These are phyloP conservation scores for Pelagomonas calceolata DNA, from an alignment of 108 stramenopile genomes.

Conservation along the genomic window DNA sequence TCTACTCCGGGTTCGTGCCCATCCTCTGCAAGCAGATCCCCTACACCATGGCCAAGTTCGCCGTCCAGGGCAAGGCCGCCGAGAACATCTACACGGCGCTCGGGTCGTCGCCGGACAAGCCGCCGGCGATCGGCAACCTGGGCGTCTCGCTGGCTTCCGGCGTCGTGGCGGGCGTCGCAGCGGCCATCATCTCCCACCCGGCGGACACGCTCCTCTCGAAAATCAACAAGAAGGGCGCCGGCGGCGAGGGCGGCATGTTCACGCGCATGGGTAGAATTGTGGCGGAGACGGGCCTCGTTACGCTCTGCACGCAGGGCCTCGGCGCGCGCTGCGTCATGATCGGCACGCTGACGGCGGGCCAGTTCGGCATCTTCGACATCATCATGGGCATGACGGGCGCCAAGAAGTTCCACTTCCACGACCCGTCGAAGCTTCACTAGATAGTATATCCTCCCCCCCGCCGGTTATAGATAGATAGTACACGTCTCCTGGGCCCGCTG, in stretches of 20 bases:
- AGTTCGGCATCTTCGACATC: conserved; percentile 98
- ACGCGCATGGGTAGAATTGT: conserved; percentile 79
- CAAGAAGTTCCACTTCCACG: conserved; percentile 90
- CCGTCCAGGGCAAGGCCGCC: conserved; percentile 86
- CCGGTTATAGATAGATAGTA: too few relatives aligned
- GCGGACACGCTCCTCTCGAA: conserved; percentile 95
- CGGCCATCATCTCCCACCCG: conserved; percentile 97
- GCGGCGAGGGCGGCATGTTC: conserved; percentile 80
- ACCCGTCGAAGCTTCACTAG: conserved; percentile 40
- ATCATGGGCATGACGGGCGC: conserved; percentile 90
- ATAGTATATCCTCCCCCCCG: too few relatives aligned
- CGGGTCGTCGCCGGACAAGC: conserved; percentile 61
- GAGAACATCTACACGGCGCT: conserved; percentile 71
- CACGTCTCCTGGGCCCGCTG: too few relatives aligned
- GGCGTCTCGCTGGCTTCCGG: conserved; percentile 77
- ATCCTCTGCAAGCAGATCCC: conserved; percentile 97
- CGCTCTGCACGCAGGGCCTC: conserved; percentile 90
- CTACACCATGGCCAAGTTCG: conserved; percentile 98
- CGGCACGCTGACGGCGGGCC: conserved; percentile 94
- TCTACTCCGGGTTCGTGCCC: conserved; percentile 89
- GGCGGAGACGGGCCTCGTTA: conserved; percentile 81
- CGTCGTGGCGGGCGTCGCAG: conserved; percentile 93
- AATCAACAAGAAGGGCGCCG: conserved; percentile 94
- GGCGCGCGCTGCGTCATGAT: conserved; percentile 96
- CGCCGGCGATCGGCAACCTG: conserved; percentile 46